Evolutionary conservation across 768 basidiomycete genomes (phyloP).

Genomic region (Hericium erinaceus): DNA sequence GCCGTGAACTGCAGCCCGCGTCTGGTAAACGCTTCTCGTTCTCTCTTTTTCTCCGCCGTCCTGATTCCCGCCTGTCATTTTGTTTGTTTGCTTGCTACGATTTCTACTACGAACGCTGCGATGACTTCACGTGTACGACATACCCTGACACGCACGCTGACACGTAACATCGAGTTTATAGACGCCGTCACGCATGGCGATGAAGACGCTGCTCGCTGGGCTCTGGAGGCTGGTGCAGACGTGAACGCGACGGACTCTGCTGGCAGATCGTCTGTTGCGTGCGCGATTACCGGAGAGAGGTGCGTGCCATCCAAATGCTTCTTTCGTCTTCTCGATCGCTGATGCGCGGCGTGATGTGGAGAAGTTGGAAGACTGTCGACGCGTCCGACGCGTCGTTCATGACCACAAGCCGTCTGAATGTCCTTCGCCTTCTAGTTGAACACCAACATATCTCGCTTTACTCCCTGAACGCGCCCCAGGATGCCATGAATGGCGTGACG

Average conservation of each 20-base stretch:
- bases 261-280: constrained; percentile 58
- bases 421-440: constrained; percentile 44
- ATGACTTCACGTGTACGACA: constrained; percentile 3
- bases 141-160: not conserved
- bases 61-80: not conserved
- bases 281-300: constrained; percentile 67
- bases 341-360: not conserved
- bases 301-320: constrained; percentile 24
- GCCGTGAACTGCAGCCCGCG: constrained; percentile 7
- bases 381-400: constrained; percentile 63
- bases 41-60: constrained; percentile 3
- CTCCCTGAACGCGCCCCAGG: constrained; percentile 67
- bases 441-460: constrained; percentile 55
- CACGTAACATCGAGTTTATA: constrained; percentile 11
- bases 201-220: constrained; percentile 40
- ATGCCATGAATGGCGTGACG: constrained; percentile 62
- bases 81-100: not conserved
- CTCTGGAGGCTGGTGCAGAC: constrained; percentile 53
- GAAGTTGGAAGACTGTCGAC: constrained; percentile 61
- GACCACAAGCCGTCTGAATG: constrained; percentile 45
- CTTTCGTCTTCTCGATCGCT: not conserved
- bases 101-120: not conserved
- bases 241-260: constrained; percentile 54
- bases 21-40: not conserved
- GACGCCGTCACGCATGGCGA: constrained; percentile 48